Conservation (phyloP, 139 green algal genomes). For the Micromonas pusilla region DNA sequence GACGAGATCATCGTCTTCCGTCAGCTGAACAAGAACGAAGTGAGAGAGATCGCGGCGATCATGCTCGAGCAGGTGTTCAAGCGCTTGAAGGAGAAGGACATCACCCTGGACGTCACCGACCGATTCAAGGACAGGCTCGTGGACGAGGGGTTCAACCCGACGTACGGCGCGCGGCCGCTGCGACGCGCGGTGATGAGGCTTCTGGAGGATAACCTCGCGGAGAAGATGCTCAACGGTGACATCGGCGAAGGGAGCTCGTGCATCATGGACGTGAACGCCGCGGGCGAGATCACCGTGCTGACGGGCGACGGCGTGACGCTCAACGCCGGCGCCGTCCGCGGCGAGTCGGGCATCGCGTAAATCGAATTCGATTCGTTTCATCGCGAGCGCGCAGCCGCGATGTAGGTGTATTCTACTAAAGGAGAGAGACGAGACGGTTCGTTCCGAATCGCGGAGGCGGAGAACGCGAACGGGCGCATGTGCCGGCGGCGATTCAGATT, state of each 20-base stretch:
- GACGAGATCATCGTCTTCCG: constrained; percentile 99
- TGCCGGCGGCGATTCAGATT: too few species aligned
- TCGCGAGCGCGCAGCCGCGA: too few species aligned
- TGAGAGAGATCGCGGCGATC: constrained; percentile 97
- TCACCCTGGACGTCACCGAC: constrained; percentile 57
- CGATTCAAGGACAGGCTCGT: constrained; percentile 79
- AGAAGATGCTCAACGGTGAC: constrained; percentile 85
- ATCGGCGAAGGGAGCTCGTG: constrained; percentile 65
- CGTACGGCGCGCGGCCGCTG: constrained; percentile 94
- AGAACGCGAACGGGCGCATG: too few species aligned
- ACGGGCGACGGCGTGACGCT: constrained; percentile 18
- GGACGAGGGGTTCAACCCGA: constrained; percentile 97
- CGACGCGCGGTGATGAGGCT: constrained; percentile 96
- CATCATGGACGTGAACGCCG: constrained; percentile 43
- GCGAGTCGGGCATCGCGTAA: constrained; percentile 18
- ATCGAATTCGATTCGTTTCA: too few species aligned
- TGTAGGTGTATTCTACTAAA: too few species aligned
- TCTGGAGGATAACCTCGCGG: constrained; percentile 92
- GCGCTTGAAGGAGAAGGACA: constrained; percentile 87
- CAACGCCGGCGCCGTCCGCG: neutral
- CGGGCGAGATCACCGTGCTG: constrained; percentile 34
- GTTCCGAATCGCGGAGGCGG: too few species aligned
- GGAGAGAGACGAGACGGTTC: too few species aligned
- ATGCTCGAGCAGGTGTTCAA: constrained; percentile 93
- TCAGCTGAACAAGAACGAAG: constrained; percentile 95